Evolutionary conservation across 129 eudicot genomes (phyloP).

Genomic region (carrot (Daucus carota)): DNA sequence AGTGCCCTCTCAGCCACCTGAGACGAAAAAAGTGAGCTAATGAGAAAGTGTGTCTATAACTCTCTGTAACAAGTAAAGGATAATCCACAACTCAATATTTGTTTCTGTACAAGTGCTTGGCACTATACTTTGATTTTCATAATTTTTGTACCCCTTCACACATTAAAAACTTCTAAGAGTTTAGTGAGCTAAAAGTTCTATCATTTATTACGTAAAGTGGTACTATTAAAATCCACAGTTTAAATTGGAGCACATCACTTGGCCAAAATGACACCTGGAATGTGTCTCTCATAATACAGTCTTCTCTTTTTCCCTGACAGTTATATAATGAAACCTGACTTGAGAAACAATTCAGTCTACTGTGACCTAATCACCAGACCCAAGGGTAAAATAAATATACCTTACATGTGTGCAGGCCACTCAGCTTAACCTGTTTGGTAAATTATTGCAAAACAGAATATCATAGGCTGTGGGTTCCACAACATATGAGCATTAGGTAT

Average conservation of each 20-base stretch:
- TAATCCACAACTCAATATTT: neutral
- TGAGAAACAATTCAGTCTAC: neutral
- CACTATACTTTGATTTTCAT: neutral
- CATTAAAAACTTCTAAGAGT: neutral
- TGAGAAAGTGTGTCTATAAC: neutral
- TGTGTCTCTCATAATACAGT: neutral
- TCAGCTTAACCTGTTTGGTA: neutral
- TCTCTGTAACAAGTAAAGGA: neutral
- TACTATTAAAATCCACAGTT: neutral
- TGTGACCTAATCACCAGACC: neutral
- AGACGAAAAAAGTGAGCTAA: neutral
- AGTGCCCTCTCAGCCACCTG: slow-evolving; percentile 97
- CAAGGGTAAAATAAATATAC: neutral
- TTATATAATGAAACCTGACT: neutral
- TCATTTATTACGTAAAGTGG: neutral
- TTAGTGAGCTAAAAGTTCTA: neutral
- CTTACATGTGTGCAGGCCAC: neutral
- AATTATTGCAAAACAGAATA: neutral
- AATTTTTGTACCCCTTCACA: neutral
- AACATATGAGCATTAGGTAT: neutral
- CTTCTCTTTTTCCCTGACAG: neutral
- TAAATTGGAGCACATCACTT: neutral
- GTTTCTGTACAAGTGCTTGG: neutral
- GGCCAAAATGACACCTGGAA: neutral
- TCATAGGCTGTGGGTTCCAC: neutral